Base-by-base conservation (phyloP, 495 filamentous ascomycete species). In the Lichenothelia convexa region DNA sequence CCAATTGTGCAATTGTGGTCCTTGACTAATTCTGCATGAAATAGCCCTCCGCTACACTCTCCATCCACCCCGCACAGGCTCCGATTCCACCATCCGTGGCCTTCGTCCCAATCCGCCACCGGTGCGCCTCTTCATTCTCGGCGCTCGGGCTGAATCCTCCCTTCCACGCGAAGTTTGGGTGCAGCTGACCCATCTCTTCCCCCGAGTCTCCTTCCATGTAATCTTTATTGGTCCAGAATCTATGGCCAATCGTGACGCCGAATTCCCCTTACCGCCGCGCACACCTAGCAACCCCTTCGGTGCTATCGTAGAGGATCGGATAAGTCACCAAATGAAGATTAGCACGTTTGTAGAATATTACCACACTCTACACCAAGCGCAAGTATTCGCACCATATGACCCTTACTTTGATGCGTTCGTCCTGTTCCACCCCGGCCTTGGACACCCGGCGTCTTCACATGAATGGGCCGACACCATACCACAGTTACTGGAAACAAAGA, bases 321-420 rank as follows among this genome's bases (percentile, higher is more conserved):
- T 95, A 2, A 76, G 74, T 46, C 70, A 75, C 15, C 71, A 73
- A 37, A 73, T 93, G 73, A 95, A 95, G 62, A 91, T 99, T 44
- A 83, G 72, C 48, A 99, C 89, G 0, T 93, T 83, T 47, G 86
- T 94, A 18, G 91, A 99, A 41, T 94, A 99, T 58, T 99, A 86
- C 63, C 86, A 99, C 54, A 94, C 84, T 1, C 68, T 99, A 48
- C 86, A 95, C 59, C 73, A 87, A 47, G 75, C 87, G 1, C 71
- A 78, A 21, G 64, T 80, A 38, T 99, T 95, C 61, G 68, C 78
- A 18, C 91, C 91, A 0, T 94, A 81, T 57, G 89, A 99, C 54
- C 89, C 89, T 1, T 99, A 99, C 55, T 87, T 99, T 46, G 89
- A 99, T 60, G 81, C 75, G 51, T 85, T 99, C 47, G 71, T 99